Evolutionary conservation across 805 yeast genomes (phyloP), one percentile per base, ranked within the genome.

Genomic region (Kazachstania africana): DNA sequence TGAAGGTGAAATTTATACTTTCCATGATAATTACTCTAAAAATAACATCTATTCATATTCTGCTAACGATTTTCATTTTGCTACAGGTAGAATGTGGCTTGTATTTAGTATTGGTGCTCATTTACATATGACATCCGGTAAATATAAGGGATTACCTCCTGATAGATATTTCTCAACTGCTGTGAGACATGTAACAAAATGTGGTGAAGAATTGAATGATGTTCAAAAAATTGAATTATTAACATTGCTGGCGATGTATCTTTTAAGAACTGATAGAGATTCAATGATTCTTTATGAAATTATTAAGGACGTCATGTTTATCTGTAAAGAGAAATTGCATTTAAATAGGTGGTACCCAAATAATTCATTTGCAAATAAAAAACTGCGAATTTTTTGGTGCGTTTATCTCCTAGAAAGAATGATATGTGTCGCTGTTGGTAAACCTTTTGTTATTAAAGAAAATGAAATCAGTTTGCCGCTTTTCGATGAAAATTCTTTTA

Each of bases 361-460:
- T 6, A 52, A 44, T 29, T 36, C 42, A 5, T 35, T 34, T 33
- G 46, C 47, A 8, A 63, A 64, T 36, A 58, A 60, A 32, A 65
- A 61, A 43, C 50, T 71, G 53, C 60, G 79, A 39, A 52, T 71
- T 12, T 75, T 76, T 55, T 75, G 82, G 82, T 70, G 76, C 45
- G 67, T 68, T 10, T 75, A 73, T 44, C 45, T 71, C 9, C 44
- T 72, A 24, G 82, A 75, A 43, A 65, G 78, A 45, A 63, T 74
- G 55, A 69, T 72, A 28, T 66, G 75, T 24, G 66, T 73, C 22
- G 71, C 79, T 4, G 74, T 75, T n/a, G 75, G 78, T 9, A 71
- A 69, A 44, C 72, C 72, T 3, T 72, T 68, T 43, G 55, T 66
- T 1, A 46, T 76, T 10, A 52, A 59, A 14, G 82, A 75, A 47